These are phyloP conservation scores for Apostasia ramifera DNA, from an alignment of 106 monocot species.

Conservation along the genomic window DNA sequence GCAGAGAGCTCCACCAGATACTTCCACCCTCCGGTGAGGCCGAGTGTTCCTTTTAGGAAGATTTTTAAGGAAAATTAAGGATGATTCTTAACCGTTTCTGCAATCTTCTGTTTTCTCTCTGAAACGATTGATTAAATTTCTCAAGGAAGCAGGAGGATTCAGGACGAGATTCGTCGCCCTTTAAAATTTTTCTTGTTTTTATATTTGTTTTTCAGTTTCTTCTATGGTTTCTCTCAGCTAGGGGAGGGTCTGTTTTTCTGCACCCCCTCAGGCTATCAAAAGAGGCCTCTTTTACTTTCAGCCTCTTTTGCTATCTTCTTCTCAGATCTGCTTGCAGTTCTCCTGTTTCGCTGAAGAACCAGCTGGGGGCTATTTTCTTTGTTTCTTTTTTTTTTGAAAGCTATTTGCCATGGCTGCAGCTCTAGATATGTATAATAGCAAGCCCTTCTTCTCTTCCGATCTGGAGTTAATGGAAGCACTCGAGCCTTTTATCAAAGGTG, in stretches of 20 bases:
- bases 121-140: not conserved
- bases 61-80: not conserved
- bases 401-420: constrained; percentile 26
- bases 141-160: not conserved
- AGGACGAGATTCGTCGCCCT: not conserved
- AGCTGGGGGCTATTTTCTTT: constrained; percentile 1
- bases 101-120: constrained; percentile 11
- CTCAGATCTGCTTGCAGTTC: constrained; percentile 15
- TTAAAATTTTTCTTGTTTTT: constrained; percentile 6
- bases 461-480: constrained; percentile 46
- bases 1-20: constrained; percentile 17
- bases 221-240: constrained; percentile 2
- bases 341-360: constrained; percentile 29
- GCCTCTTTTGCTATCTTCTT: not conserved
- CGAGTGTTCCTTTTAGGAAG: constrained; percentile 5
- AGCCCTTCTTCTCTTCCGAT: constrained; percentile 11
- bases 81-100: not conserved
- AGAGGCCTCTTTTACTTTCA: constrained; percentile 10
- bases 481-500: constrained; percentile 50
- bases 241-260: constrained; percentile 32
- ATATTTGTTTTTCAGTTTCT: constrained; percentile 9
- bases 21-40: constrained; percentile 19
- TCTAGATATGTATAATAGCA: constrained; percentile 25
- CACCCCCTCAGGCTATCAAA: constrained; percentile 22
- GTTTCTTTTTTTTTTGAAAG: not conserved